Conservation (phyloP, 805 yeast genomes). For the Starmerella gropengiesseri region DNA sequence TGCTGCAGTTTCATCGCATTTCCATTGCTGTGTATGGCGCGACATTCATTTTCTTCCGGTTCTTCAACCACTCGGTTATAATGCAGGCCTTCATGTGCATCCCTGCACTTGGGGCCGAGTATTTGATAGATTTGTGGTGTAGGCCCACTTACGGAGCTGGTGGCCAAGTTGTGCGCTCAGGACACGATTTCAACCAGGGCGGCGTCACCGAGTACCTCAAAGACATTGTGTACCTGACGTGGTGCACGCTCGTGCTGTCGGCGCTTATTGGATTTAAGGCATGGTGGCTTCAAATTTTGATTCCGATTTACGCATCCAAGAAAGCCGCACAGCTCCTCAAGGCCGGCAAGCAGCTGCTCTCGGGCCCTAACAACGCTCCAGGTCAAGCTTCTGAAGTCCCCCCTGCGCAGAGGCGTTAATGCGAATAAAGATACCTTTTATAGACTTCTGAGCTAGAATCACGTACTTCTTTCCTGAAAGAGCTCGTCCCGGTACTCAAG, state of each 20-base stretch:
- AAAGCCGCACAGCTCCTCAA: constrained; percentile 21
- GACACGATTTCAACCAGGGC: constrained; percentile 47
- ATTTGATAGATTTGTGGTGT: constrained; percentile 47
- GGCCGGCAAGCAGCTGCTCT: constrained; percentile 17
- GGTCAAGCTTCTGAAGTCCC: background rate
- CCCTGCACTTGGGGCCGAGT: constrained; percentile 39
- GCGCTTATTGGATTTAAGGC: constrained; percentile 46
- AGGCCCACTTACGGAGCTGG: constrained; percentile 45
- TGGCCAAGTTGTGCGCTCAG: constrained; percentile 39
- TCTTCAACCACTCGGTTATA: constrained; percentile 38
- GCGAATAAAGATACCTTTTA: background rate
- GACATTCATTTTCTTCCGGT: constrained; percentile 32
- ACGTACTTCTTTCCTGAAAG: too few species aligned
- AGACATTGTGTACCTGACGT: constrained; percentile 57
- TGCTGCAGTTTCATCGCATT: constrained; percentile 29
- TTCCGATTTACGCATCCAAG: constrained; percentile 20
- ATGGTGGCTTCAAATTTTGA: constrained; percentile 42
- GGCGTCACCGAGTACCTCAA: constrained; percentile 67
- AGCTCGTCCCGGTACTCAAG: too few species aligned
- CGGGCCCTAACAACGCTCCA: constrained; percentile 4
- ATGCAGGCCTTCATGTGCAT: constrained; percentile 36
- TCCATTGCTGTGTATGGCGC: constrained; percentile 35
- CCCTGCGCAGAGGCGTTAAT: too few species aligned
- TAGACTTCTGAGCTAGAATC: too few species aligned
- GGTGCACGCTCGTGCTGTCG: constrained; percentile 46